Percentiles rank a stretch among this genome's conserved stretches.
Conservation (phyloP, 1,284 basidiomycete genomes). For the Tilletia setariae region DNA sequence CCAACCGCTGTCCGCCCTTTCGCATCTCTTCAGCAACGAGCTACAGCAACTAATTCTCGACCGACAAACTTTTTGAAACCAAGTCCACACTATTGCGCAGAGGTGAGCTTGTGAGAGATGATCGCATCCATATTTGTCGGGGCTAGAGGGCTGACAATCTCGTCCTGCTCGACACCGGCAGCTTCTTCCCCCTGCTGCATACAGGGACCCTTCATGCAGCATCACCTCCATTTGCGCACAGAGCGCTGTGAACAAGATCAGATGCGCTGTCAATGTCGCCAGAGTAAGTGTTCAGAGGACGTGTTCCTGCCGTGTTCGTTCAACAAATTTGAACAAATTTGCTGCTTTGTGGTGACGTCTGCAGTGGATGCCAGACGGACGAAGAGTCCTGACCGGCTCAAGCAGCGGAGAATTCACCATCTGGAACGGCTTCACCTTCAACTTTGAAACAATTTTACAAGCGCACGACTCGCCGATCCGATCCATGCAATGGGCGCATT, state of each 20-base stretch:
- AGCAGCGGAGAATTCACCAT: conserved; percentile 96
- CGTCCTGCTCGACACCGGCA: conserved; percentile 54
- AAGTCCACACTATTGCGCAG: conserved; percentile 35
- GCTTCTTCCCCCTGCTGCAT: conserved; percentile 87
- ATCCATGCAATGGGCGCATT: conserved; percentile 82
- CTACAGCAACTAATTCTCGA: conserved; percentile 23
- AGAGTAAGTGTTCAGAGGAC: conserved; percentile 69
- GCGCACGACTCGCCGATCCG: conserved; percentile 94
- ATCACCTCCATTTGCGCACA: conserved; percentile 94
- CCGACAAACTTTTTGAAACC: conserved; percentile 31
- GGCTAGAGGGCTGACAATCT: not conserved
- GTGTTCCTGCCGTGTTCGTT: not conserved
- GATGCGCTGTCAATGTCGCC: conserved; percentile 93
- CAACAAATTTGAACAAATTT: conserved; percentile 3
- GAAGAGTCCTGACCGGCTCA: conserved; percentile 87
- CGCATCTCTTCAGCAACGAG: not conserved
- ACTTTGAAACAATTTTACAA: conserved; percentile 97
- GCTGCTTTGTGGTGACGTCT: not conserved
- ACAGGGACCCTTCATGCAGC: conserved; percentile 81
- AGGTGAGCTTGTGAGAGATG: conserved; percentile 6
- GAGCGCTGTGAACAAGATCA: conserved; percentile 96
- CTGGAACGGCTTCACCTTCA: conserved; percentile 98
- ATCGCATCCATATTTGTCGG: not conserved
- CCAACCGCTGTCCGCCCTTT: not conserved
- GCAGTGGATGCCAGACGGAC: conserved; percentile 93